These are phyloP conservation scores for Venturia oleaginea DNA, from an alignment of 2,329 filamentous ascomycete species.

Conservation along the genomic window DNA sequence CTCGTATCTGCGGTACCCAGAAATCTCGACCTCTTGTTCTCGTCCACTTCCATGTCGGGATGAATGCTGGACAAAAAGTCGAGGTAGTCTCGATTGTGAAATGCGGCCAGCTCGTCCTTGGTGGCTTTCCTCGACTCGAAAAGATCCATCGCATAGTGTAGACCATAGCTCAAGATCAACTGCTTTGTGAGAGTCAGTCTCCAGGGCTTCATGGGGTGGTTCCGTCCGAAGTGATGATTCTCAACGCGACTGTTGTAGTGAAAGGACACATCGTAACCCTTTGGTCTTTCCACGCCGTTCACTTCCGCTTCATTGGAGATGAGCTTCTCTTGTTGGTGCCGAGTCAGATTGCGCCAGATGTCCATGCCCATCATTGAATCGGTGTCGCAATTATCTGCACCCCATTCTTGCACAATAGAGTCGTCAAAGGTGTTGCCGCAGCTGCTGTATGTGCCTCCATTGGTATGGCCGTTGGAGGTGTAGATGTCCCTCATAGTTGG, in stretches of 20 bases:
- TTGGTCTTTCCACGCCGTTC: conserved; percentile 67
- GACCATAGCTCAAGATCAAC: conserved; percentile 86
- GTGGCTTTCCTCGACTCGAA: conserved; percentile 78
- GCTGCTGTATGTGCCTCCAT: not conserved
- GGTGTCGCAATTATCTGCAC: not conserved
- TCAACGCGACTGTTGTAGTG: conserved; percentile 94
- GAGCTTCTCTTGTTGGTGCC: conserved; percentile 38
- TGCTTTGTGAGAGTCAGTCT: conserved; percentile 91
- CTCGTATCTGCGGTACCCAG: conserved; percentile 26
- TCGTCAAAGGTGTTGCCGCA: conserved; percentile 14
- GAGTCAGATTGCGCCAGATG: conserved; percentile 18
- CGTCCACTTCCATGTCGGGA: conserved; percentile 7
- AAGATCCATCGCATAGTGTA: conserved; percentile 94
- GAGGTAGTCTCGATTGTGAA: conserved; percentile 83
- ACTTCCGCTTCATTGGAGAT: conserved; percentile 45
- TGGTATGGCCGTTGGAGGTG: not conserved
- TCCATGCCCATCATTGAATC: conserved; percentile 10
- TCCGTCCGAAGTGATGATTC: conserved; percentile 91
- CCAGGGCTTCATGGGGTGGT: conserved; percentile 99
- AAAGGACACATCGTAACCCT: conserved; percentile 86
- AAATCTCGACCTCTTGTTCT: conserved; percentile 3
- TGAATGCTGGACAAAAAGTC: conserved; percentile 57
- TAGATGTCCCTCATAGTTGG: not conserved
- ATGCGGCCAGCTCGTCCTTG: conserved; percentile 76
- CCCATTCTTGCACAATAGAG: conserved; percentile 22